Percentiles rank a stretch among this genome's conserved stretches.
These are phyloP conservation scores for Coleophoma eucalyptorum DNA, from an alignment of 2,329 filamentous ascomycete species.

Conservation along the genomic window DNA sequence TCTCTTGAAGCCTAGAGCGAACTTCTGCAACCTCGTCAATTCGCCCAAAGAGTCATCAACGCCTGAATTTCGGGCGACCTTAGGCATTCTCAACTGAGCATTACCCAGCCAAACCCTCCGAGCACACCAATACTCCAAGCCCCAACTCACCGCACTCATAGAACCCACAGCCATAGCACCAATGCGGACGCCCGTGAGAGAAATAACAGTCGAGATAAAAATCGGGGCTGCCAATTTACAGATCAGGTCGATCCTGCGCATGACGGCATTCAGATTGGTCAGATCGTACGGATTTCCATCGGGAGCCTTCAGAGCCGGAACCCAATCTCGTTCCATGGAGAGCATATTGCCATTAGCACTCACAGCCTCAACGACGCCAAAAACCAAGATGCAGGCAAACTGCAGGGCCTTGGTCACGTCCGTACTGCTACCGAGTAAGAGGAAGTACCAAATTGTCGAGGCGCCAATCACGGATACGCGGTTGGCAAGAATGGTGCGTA, in stretches of 20 bases:
- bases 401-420: conserved; percentile 4
- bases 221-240: conserved; percentile 53
- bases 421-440: conserved; percentile 18
- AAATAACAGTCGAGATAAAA: conserved; percentile 42
- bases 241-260: conserved; percentile 53
- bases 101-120: conserved; percentile 35
- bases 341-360: conserved; percentile 38
- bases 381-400: conserved; percentile 31
- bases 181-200: conserved; percentile 33
- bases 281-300: conserved; percentile 31
- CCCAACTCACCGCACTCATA: conserved; percentile 38
- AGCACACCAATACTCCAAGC: conserved; percentile 34
- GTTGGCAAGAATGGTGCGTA: conserved; percentile 37
- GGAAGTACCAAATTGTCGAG: conserved; percentile 33
- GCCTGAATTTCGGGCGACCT: conserved; percentile 7
- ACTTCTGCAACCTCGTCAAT: background rate
- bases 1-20: conserved; percentile 6
- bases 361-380: conserved; percentile 38
- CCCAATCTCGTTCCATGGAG: conserved; percentile 44
- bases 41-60: background rate
- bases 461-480: conserved; percentile 35
- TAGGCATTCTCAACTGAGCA: conserved; percentile 22
- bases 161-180: conserved; percentile 42
- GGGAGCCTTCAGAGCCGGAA: conserved; percentile 31
- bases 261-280: conserved; percentile 45